phyloP scores from a whole-genome alignment of 1,139 yeast species.

The Chernovozyma sophiae-reginae region DNA sequence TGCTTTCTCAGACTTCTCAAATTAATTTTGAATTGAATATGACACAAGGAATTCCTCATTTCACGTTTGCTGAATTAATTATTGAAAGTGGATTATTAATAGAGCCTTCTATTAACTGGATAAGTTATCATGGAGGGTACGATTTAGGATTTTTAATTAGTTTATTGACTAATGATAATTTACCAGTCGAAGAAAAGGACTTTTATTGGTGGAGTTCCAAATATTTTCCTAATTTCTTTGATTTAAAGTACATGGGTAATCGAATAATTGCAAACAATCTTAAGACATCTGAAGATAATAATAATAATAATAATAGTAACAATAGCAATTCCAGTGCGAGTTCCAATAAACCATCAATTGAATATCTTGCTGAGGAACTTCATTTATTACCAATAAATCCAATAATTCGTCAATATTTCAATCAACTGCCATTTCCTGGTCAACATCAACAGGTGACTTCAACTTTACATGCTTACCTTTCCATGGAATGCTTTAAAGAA shows the following conservation, averaged over 20 bases:
- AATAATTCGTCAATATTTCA: constrained; percentile 44
- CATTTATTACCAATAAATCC: constrained; percentile 51
- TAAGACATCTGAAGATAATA: constrained; percentile 11
- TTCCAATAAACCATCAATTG: constrained; percentile 41
- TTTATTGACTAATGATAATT: constrained; percentile 65
- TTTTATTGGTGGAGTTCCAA: constrained; percentile 68
- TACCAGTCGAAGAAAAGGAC: constrained; percentile 80
- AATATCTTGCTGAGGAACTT: constrained; percentile 54
- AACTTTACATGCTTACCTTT: constrained; percentile 49
- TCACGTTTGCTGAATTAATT: constrained; percentile 78
- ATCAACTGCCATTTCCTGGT: constrained; percentile 21
- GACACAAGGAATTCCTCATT: constrained; percentile 73
- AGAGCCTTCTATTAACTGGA: constrained; percentile 75
- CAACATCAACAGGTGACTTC: constrained; percentile 44
- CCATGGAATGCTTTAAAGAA: constrained; percentile 57
- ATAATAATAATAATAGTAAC: constrained; percentile 9
- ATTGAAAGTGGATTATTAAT: constrained; percentile 84
- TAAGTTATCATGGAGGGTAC: constrained; percentile 91
- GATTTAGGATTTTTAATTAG: constrained; percentile 89
- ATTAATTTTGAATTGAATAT: constrained; percentile 75
- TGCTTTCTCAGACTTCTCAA: constrained; percentile 71
- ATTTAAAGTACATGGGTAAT: constrained; percentile 75
- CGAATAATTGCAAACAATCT: constrained; percentile 27
- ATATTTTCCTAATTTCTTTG: constrained; percentile 81
- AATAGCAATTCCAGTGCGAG: constrained; percentile 14